Conservation (phyloP, 495 filamentous ascomycete species). For the Podospora didyma region DNA sequence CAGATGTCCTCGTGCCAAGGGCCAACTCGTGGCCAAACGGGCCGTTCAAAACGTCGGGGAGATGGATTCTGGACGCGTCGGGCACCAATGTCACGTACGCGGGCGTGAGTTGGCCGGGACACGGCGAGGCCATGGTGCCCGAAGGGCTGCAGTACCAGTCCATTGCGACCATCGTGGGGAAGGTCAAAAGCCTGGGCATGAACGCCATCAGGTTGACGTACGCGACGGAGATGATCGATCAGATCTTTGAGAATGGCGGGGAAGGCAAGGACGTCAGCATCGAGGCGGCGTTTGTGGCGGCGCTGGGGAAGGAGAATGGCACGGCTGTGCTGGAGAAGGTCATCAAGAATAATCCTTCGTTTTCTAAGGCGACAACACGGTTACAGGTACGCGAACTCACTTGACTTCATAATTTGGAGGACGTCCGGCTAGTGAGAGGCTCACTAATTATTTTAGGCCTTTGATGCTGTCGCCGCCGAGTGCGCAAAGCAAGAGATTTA, state of each 20-base stretch:
- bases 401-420: background rate
- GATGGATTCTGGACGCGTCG: conserved; percentile 50
- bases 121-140: conserved; percentile 57
- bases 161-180: conserved; percentile 49
- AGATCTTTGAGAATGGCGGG: conserved; percentile 52
- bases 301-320: conserved; percentile 49
- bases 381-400: conserved; percentile 20
- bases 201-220: conserved; percentile 60
- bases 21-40: conserved; percentile 39
- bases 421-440: background rate
- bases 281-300: conserved; percentile 46
- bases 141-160: conserved; percentile 60
- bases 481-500: conserved; percentile 49
- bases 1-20: background rate
- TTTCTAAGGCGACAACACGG: conserved; percentile 47
- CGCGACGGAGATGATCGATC: conserved; percentile 62
- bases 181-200: conserved; percentile 54
- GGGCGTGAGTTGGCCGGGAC: conserved; percentile 60
- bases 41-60: conserved; percentile 38
- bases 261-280: conserved; percentile 45
- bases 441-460: conserved; percentile 33
- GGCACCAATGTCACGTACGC: conserved; percentile 50
- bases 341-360: conserved; percentile 47
- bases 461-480: conserved; percentile 53
- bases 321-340: conserved; percentile 44